These are phyloP conservation scores for Trichoderma arundinaceum DNA, from an alignment of 2,329 filamentous ascomycete species.

Conservation along the genomic window DNA sequence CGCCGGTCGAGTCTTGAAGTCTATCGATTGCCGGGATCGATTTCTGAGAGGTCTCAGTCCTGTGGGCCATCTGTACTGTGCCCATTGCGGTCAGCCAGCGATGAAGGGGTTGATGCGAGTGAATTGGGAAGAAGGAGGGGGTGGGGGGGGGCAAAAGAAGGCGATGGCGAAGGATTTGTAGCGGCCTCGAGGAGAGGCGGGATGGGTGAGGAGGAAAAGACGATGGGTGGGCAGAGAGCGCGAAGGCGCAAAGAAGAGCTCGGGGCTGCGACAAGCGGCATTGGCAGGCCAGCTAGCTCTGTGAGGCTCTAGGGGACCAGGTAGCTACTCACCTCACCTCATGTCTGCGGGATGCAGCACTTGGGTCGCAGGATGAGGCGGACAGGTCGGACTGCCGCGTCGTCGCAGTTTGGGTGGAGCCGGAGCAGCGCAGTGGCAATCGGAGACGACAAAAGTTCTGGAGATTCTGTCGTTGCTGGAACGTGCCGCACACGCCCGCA, in stretches of 20 bases:
- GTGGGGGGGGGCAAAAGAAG: background rate
- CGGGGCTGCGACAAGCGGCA: conserved; percentile 25
- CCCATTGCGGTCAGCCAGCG: conserved; percentile 40
- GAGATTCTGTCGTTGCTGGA: conserved; percentile 11
- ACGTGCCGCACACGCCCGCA: conserved; percentile 22
- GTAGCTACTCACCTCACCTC: conserved; percentile 31
- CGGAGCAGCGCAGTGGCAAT: conserved; percentile 8
- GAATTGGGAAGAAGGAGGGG: conserved; percentile 27
- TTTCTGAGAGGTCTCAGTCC: conserved; percentile 57
- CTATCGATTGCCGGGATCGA: conserved; percentile 49
- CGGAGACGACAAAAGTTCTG: conserved; percentile 21
- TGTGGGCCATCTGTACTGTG: conserved; percentile 59
- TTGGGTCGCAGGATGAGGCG: conserved; percentile 11
- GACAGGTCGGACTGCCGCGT: conserved; percentile 17
- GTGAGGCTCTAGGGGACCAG: conserved; percentile 3
- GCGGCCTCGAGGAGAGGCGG: conserved; percentile 14
- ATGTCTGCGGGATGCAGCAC: conserved; percentile 29
- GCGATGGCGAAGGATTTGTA: conserved; percentile 4
- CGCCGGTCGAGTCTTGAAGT: conserved; percentile 54
- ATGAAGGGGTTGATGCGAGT: conserved; percentile 18
- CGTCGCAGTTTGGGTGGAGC: conserved; percentile 28
- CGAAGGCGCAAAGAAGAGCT: conserved; percentile 30
- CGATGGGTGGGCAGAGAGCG: conserved; percentile 3
- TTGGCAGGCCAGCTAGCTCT: conserved; percentile 12
- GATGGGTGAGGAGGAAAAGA: conserved; percentile 5